These are phyloP conservation scores for Capsicum chinense DNA, from an alignment of 257 asterid genomes.

Conservation along the genomic window DNA sequence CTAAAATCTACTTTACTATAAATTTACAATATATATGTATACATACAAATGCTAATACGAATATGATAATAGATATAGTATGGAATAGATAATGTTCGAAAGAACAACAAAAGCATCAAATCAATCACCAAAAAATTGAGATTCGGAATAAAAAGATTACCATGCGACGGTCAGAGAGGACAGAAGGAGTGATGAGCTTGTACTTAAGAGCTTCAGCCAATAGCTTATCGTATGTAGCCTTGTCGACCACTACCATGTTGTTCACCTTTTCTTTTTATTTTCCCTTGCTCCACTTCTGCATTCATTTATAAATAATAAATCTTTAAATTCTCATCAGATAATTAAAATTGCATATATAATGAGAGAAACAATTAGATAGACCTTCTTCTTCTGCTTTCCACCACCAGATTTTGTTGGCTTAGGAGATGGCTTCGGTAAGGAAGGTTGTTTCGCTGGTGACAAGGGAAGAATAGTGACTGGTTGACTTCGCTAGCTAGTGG, in stretches of 20 bases:
- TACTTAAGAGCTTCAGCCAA: conserved; percentile 86
- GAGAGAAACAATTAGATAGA: too few relatives aligned
- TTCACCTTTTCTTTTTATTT: conserved; percentile 98
- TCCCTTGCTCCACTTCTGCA: conserved; percentile 85
- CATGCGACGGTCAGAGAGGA: conserved; percentile 93
- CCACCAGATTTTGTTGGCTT: too few relatives aligned
- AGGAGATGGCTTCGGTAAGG: too few relatives aligned
- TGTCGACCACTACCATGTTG: conserved; percentile 89
- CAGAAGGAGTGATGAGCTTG: conserved; percentile 94
- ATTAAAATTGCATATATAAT: too few relatives aligned
- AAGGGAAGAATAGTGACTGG: too few relatives aligned
- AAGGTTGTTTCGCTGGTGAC: too few relatives aligned
- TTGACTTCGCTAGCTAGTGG: too few relatives aligned
- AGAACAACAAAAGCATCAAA: background rate
- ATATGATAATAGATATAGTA: background rate
- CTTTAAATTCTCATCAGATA: background rate
- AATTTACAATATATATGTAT: too few relatives aligned
- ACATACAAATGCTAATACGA: too few relatives aligned
- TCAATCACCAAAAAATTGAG: background rate
- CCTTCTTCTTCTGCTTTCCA: too few relatives aligned
- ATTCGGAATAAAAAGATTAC: conserved; percentile 38
- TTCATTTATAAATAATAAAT: conserved; percentile 31
- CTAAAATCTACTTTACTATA: background rate
- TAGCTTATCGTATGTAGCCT: conserved; percentile 82
- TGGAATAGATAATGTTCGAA: background rate